A percentile compares a stretch with the other conserved stretches of the same genome.
Evolutionary conservation across 805 yeast genomes (phyloP).

Genomic region (Candida maesae): DNA sequence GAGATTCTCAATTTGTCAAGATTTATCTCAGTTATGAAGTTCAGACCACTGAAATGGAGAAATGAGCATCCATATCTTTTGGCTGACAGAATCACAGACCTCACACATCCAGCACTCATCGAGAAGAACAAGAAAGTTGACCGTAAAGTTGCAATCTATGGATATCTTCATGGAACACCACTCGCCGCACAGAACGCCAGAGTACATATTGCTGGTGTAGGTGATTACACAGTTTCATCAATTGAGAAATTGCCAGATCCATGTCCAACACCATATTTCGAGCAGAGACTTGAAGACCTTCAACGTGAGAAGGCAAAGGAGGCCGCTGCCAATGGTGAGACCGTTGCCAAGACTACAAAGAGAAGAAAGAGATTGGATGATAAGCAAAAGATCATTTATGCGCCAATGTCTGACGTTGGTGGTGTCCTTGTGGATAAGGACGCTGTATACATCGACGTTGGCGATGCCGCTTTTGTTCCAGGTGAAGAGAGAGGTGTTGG

Average conservation of each 20-base stretch:
- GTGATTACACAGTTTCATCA: conserved; percentile 72
- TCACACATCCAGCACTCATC: conserved; percentile 85
- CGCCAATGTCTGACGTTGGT: conserved; percentile 99
- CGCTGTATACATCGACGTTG: conserved; percentile 84
- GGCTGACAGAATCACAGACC: conserved; percentile 87
- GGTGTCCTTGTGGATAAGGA: conserved; percentile 96
- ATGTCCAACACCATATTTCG: conserved; percentile 94
- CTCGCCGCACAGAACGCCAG: conserved; percentile 62
- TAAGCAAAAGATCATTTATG: conserved; percentile 89
- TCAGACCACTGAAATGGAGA: conserved; percentile 98
- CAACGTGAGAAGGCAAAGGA: conserved; percentile 70
- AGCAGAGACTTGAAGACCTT: conserved; percentile 76
- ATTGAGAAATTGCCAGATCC: conserved; percentile 96
- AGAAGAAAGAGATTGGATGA: conserved; percentile 92
- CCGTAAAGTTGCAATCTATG: conserved; percentile 86
- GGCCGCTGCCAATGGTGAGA: conserved; percentile 59
- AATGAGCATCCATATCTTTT: conserved; percentile 95
- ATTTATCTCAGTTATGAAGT: conserved; percentile 95
- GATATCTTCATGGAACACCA: conserved; percentile 93
- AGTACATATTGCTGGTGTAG: conserved; percentile 94
- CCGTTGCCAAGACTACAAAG: conserved; percentile 57
- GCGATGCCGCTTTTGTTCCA: conserved; percentile 50
- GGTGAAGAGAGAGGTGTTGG: conserved; percentile 79
- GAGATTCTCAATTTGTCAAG: conserved; percentile 89
- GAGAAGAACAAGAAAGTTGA: conserved; percentile 80